Evolutionary conservation across 345 rosid genomes (phyloP), one percentile per base, ranked within the genome.

Genomic region (Mangifera indica): DNA sequence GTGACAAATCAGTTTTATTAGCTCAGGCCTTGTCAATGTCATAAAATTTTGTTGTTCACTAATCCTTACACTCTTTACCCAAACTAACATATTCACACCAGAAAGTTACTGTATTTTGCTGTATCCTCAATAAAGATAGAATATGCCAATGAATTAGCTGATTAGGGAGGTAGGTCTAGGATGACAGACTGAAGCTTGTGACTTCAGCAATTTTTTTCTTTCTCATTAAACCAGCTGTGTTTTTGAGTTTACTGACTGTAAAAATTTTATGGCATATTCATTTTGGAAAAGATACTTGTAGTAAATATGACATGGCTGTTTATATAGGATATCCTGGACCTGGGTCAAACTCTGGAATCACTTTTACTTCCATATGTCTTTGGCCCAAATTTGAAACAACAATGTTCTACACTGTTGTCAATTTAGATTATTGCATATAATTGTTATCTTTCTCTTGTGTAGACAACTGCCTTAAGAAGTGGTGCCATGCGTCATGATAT

Each of bases 401-500:
- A 10, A 21, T 22, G 22, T 10, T n/a, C 0, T 63, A 17, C 49
- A 12, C 22, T 63, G 25, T 44, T 58, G 18, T 60, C 44, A 60
- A 11, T 12, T 42, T 62, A 4, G 29, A 8, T 56, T 67, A 2
- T 52, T 55, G 24, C 42, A 37, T 5, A 3, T 69, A 56, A 56
- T 15, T 22, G 10, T 69, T 68, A 20, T 34, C 57, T 7, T 45
- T 65, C 49, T 65, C 79, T 9, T 62, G 64, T 55, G 78, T 86
- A 92, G 98, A 92, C 94, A 60, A 86, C 90, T 61, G 88, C 93
- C 26, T 81, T 83, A 70, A 92, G 77, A 87, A 87, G 65, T 52
- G 94, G 97, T 54, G 85, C 94, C 69, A 75, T 92, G 51, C 90
- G 89, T 80, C 87, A 90, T 57, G 97, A 92, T 70, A 86, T 92